Base-by-base conservation (phyloP, 768 basidiomycete genomes). In the Mycena vitilis region DNA sequence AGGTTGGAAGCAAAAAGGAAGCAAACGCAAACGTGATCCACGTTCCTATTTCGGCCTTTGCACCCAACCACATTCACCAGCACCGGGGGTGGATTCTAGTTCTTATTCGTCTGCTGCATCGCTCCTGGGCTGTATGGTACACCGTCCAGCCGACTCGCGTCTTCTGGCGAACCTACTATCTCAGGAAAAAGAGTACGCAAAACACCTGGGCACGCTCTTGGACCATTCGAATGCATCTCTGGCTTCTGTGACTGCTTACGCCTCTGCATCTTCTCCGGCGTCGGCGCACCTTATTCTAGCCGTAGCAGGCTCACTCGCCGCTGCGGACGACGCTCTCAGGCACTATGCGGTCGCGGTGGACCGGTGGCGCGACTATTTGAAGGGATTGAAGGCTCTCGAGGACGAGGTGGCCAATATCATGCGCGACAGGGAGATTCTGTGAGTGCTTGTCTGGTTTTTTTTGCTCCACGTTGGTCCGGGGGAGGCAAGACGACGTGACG, bases 371-470 rank as follows among this genome's bases (percentile, higher is more conserved):
- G 87, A 87, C 37, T 82, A 86, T 63, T 83, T 95, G 68, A 83
- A 81, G 67, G 78, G 77, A 4, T 79, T 95, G 69, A 92, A 89
- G 75, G 81, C 80, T 12, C 81, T 91, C 61, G 93, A 95, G 78
- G 91, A 93, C 52, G 92, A 93, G 64, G 87, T 95, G 5, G 83
- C 82, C 5, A 89, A 87, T 70, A 82, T 94, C 60, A 80, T 92
- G 67, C 81, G 91, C 7, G 94, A 95, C 78, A 81, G 92, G 52
- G 93, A 95, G 73, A 95, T 95, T 70, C 83, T 95, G 94, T 94
- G 69, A 74, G 91, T 85, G 18, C 58, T 57, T n/a, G 30, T n/a
- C 37, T n/a, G n/a, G n/a, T 16, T 13, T 52, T 55, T 8, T 54
- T 53, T 12, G 23, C 48, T 42, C 37, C 44, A 40, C 6, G 18